Evolutionary conservation across 768 basidiomycete genomes (phyloP).

Genomic region (Psilocybe azurescens): DNA sequence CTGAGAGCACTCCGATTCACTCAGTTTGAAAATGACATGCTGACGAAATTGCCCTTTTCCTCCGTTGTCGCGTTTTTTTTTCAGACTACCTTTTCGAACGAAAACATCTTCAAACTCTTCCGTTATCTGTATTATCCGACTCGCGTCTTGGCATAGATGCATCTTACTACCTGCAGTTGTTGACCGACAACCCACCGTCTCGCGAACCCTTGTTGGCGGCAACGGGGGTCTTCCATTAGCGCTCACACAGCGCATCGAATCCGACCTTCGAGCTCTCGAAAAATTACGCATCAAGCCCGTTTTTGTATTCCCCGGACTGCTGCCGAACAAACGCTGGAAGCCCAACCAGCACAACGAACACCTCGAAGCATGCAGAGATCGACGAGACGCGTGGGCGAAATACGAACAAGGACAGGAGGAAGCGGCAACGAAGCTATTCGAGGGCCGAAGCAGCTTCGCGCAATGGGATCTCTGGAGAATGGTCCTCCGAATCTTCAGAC

Average conservation of each 20-base stretch:
- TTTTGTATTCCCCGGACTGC: constrained; percentile 94
- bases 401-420: constrained; percentile 95
- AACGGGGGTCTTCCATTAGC: constrained; percentile 92
- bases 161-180: constrained; percentile 81
- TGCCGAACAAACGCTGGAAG: constrained; percentile 78
- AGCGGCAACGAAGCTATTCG: constrained; percentile 84
- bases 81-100: constrained; percentile 86
- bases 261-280: constrained; percentile 90
- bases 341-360: constrained; percentile 61
- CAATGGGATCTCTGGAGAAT: constrained; percentile 97
- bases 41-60: constrained; percentile 12
- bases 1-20: neutral
- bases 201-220: constrained; percentile 93
- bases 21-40: neutral
- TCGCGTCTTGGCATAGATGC: constrained; percentile 98
- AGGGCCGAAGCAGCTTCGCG: constrained; percentile 68
- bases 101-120: constrained; percentile 84
- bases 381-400: constrained; percentile 88
- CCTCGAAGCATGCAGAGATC: constrained; percentile 74
- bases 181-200: constrained; percentile 77
- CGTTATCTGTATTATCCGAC: constrained; percentile 82
- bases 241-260: constrained; percentile 86
- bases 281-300: constrained; percentile 95
- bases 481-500: constrained; percentile 90
- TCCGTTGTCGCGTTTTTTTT: constrained; percentile 20